Evolutionary conservation across 495 filamentous ascomycete species (phyloP), one percentile per base, ranked within the genome.

Genomic region (Talaromyces proteolyticus): DNA sequence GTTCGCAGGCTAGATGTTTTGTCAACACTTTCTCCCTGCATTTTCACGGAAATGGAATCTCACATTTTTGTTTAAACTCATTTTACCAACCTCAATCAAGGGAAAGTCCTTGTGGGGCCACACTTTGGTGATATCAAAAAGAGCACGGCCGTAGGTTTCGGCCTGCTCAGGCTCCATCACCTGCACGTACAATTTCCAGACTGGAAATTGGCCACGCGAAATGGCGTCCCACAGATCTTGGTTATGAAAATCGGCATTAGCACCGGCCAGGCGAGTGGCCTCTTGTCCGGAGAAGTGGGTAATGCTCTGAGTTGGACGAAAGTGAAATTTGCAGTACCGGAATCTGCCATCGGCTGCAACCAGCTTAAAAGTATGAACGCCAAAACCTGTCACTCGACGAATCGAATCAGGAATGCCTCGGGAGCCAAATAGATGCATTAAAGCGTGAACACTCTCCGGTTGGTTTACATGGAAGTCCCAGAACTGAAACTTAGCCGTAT

Each of bases 401-500:
- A 79, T 68, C 0, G 78, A 81, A 50, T 69, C 72, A 6, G 86
- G 86, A 8, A 77, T 80, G 37, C 84, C 86, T 40, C 81, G 77
- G 50, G 82, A 80, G 12, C 73, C 73, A 55, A 88, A 88, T 18
- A 88, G 70, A 47, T 77, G 73, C 82, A 88, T 86, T 26, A 88
- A 59, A n/a, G 75, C 71, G 63, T 88, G 85, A 14, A 81, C 70
- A 29, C 77, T 66, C 49, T 66, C 63, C n/a, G 54, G 57, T 16
- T 61, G 54, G 47, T 63, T 63, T 18, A 49, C 49, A 41, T 66
- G 63, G 53, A 66, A 66, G 44, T 84, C 80, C 79, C 77, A 82
- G 53, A 80, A 82, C 63, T 66, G n/a, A 19, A 16, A 43, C 62
- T 42, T 51, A 51, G 11, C 2, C 34, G 22, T 5, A 47, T 6